Evolutionary conservation across 2,329 filamentous ascomycete genomes (phyloP), one percentile per base, ranked within the genome.

Genomic region (Stachybotrys chlorohalonatus): DNA sequence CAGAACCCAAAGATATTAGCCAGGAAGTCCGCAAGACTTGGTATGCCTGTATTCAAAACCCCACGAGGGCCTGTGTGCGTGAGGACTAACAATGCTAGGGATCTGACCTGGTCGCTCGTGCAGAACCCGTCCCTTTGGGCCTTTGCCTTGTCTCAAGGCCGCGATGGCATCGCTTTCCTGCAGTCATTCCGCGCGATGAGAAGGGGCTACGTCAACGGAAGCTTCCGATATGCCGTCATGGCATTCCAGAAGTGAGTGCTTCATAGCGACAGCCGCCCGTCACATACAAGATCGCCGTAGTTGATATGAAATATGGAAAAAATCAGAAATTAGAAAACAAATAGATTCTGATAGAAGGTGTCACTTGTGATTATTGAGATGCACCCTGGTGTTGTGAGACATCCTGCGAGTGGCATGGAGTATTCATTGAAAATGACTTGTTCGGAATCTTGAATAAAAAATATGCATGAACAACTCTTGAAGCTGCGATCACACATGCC

Each of bases 131-230:
- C 79, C 3, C 72, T 84, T 7, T 84, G 81, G 81, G 77, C 80
- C 0, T 83, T 84, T 58, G 81, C 81, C 5, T 75, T 83, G 47
- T 77, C 78, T 24, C 81, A 84, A 60, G 81, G 81, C 11, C 69
- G 81, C 52, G 81, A 84, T 58, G 81, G 80, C 2, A 75, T 84
- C 47, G 79, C 81, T 5, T 84, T 84, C 59, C 65, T 84, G 55
- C 80, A 84, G 63, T 77, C 81, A 1, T 84, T 84, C 68, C 73
- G 80, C 15, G 80, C 81, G 7, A 84, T 84, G 81, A 71, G 80
- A 57, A 71, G 81, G 55, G 81, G 81, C 0, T 84, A 83, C 61
- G 75, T 76, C 0, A 82, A 83, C 55, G 80, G 78, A 6, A 78
- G 73, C 8, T 84, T 84, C 63, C 70, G 75, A 45, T 84, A 84